Base-by-base conservation (phyloP, 257 asterid species). In the Solanum dulcamara region DNA sequence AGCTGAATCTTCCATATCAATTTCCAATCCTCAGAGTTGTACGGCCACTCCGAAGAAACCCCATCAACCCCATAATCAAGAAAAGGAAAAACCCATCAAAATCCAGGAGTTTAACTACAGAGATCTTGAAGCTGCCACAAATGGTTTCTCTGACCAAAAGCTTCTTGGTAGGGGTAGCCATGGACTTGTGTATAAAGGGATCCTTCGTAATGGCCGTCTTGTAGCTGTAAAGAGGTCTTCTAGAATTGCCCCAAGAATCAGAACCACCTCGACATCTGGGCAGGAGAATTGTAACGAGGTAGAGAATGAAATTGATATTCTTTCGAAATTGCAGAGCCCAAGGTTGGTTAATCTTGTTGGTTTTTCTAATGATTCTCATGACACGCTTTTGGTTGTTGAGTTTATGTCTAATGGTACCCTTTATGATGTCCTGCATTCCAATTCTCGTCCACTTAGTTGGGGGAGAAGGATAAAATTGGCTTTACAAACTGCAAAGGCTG, bases 401-500 rank as follows among this genome's bases (percentile, higher is more conserved):
- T 95, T 94, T 90, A 95, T 95, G 98, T 84, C 95, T 46, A 95
- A 95, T 75, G 98, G 98, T 7, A 94, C 98, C 3, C 92, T 95
- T 71, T 94, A 90, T 84, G 98, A 95, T 89, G 91, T 89, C 84
- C 51, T 95, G 85, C 98, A 94, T 81, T 88, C 92, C 10, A 91
- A 84, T 81, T 42, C 95, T 62, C 89, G 94, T 81, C 93, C 94
- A 17, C 93, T 92, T 9, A 88, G 32, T 86, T 95, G 98, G 98
- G 98, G 95, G 3, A 89, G 97, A 84, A 88, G 98, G 88, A 87
- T 95, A 7, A 93, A 89, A 68, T 70, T 95, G 51, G 97, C 98
- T 62, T 44, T 93, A 32, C 98, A 95, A 40, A 93, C 93, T 35
- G 98, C 98, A 0, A 91, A 88, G 72, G 98, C 95, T 38, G 89